Conservation (phyloP, 352 stramenopile species). For the Globisporangium parvum region DNA sequence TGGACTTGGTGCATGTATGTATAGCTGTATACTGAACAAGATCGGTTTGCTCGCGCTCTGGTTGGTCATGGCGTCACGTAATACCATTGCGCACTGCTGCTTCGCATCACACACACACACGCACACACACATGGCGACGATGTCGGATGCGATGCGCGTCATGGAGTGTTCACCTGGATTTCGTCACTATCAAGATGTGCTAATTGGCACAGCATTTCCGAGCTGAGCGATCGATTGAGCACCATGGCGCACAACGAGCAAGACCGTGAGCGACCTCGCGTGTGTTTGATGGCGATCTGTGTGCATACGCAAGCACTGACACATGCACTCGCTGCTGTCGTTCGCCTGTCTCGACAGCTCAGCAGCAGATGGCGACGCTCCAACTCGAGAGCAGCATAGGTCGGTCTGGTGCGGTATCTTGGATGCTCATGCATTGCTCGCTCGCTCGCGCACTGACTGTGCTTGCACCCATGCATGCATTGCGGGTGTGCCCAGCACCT, state of each 20-base stretch:
- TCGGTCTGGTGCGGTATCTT: not conserved
- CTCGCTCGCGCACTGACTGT: not conserved
- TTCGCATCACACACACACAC: no score
- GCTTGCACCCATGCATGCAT: no score
- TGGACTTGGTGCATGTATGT: not conserved
- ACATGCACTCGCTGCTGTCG: not conserved
- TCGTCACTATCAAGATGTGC: not conserved
- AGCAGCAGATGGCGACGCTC: slow-evolving; percentile 5
- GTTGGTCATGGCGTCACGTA: no score
- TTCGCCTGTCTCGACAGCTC: not conserved
- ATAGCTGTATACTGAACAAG: not conserved
- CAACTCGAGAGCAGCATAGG: slow-evolving; percentile 2
- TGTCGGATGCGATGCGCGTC: no score
- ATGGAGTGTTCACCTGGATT: not conserved
- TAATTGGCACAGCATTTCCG: not conserved
- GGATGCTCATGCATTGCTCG: not conserved
- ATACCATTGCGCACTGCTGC: no score
- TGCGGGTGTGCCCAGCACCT: not conserved
- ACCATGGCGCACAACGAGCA: not conserved
- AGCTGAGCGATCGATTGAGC: not conserved
- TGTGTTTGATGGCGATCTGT: no score
- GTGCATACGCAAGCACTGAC: not conserved
- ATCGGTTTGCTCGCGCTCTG: not conserved
- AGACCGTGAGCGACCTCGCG: not conserved
- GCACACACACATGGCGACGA: no score